Percentiles rank a stretch among this genome's conserved stretches.
Conservation (phyloP, 2,329 filamentous ascomycete species). For the Cercospora zeae-maydis region DNA sequence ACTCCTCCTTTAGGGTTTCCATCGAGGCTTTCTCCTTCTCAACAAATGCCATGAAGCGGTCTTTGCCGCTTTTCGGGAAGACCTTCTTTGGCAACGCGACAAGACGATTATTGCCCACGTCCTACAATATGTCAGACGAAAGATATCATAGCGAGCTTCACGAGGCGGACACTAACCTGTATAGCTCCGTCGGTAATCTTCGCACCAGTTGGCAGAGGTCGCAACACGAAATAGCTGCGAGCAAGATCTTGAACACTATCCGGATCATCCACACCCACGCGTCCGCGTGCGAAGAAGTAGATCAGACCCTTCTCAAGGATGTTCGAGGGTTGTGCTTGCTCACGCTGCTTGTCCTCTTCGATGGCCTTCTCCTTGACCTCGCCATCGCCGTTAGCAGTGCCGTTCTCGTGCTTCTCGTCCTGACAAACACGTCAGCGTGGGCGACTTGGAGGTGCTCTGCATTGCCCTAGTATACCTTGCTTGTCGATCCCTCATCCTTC, state of each 20-base stretch:
- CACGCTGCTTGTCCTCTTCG: slow-evolving; percentile 50
- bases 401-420: slow-evolving; percentile 18
- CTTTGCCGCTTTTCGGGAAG: slow-evolving; percentile 63
- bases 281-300: slow-evolving; percentile 83
- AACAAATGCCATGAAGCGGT: slow-evolving; percentile 78
- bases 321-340: slow-evolving; percentile 53
- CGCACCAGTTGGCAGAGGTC: slow-evolving; percentile 67
- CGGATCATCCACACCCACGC: slow-evolving; percentile 69
- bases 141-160: not conserved
- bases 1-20: slow-evolving; percentile 66
- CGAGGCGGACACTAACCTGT: slow-evolving; percentile 20
- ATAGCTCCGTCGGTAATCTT: slow-evolving; percentile 59
- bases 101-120: slow-evolving; percentile 63
- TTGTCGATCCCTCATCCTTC: slow-evolving; percentile 30
- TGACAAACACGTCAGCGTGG: not conserved
- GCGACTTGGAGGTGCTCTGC: not conserved
- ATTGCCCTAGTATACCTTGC: slow-evolving; percentile 21
- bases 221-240: slow-evolving; percentile 74
- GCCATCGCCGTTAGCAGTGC: slow-evolving; percentile 14
- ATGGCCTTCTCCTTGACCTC: slow-evolving; percentile 40
- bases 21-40: slow-evolving; percentile 68
- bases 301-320: slow-evolving; percentile 85
- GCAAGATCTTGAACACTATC: slow-evolving; percentile 68
- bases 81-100: slow-evolving; percentile 81
- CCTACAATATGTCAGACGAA: slow-evolving; percentile 31